phyloP scores from a whole-genome alignment of 1,284 basidiomycete species.

The Austropuccinia psidii region DNA sequence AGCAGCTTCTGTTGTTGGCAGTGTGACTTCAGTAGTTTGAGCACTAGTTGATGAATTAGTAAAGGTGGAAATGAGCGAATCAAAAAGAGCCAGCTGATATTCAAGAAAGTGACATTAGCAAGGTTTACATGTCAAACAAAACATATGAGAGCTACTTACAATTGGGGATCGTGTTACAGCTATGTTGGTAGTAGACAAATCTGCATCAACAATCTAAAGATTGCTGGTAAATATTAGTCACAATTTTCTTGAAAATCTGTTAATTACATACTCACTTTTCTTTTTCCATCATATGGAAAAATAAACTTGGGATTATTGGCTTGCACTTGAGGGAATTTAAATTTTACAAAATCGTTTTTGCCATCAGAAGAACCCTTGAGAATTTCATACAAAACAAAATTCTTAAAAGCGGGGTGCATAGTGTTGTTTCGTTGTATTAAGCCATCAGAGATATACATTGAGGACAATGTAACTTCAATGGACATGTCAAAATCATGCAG shows the following conservation, averaged over 20 bases:
- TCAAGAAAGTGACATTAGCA: not conserved
- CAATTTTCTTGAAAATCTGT: not conserved
- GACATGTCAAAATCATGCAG: slow-evolving; percentile 78
- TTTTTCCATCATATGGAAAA: slow-evolving; percentile 72
- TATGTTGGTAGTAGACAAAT: slow-evolving; percentile 86
- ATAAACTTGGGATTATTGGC: slow-evolving; percentile 79
- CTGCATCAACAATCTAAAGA: slow-evolving; percentile 70
- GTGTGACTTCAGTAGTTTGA: slow-evolving; percentile 20
- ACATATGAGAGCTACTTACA: slow-evolving; percentile 28
- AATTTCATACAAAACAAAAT: slow-evolving; percentile 68
- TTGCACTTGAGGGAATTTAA: slow-evolving; percentile 74
- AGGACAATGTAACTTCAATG: slow-evolving; percentile 71
- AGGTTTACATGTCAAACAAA: not conserved
- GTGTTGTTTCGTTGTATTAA: slow-evolving; percentile 57
- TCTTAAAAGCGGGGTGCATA: slow-evolving; percentile 48
- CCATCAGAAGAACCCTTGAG: slow-evolving; percentile 48
- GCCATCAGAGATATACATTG: slow-evolving; percentile 57
- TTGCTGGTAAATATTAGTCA: not conserved
- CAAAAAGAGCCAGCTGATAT: slow-evolving; percentile 73
- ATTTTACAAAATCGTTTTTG: slow-evolving; percentile 65
- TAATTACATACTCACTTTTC: slow-evolving; percentile 49
- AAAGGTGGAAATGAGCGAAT: slow-evolving; percentile 97
- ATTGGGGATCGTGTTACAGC: slow-evolving; percentile 85
- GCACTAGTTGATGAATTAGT: slow-evolving; percentile 54
- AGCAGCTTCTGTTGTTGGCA: not conserved